Percentiles rank a stretch among this genome's conserved stretches.
phyloP scores from a whole-genome alignment of 768 basidiomycete species.

The Lactarius vividus region DNA sequence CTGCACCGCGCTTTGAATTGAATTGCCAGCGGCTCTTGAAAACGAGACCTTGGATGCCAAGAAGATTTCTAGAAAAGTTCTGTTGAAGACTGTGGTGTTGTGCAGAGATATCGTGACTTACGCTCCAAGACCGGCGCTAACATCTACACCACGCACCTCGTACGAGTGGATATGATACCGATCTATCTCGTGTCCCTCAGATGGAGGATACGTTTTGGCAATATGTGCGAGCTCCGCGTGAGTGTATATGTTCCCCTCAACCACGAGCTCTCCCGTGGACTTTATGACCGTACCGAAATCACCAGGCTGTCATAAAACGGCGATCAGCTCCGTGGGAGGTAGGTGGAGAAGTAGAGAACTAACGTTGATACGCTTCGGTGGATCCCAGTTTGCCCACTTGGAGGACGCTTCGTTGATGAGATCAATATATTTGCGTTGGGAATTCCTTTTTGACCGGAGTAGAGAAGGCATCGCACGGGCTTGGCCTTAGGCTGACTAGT shows the following conservation, averaged over 20 bases:
- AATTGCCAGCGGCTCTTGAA: conserved; percentile 13
- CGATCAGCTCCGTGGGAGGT: neutral
- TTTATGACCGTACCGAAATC: conserved; percentile 15
- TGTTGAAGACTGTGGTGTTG: neutral
- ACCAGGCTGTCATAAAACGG: conserved; percentile 7
- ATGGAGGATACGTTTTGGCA: neutral
- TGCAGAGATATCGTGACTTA: neutral
- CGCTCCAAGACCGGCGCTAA: neutral
- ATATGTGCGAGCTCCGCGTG: neutral
- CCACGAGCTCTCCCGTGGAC: conserved; percentile 4
- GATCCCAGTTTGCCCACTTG: conserved; percentile 22
- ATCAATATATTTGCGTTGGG: conserved; percentile 19
- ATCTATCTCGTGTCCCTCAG: neutral
- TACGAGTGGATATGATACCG: conserved; percentile 14
- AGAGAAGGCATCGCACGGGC: neutral
- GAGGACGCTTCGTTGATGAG: conserved; percentile 8
- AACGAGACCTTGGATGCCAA: neutral
- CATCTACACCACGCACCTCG: neutral
- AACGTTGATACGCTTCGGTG: conserved; percentile 2
- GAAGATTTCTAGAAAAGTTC: neutral
- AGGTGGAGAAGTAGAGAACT: neutral
- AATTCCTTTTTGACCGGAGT: neutral
- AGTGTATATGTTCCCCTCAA: conserved; percentile 20
- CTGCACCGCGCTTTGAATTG: conserved; percentile 19
- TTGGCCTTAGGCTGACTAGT: too few relatives aligned